These are phyloP conservation scores for Boletus coccyginus DNA, from an alignment of 768 basidiomycete genomes.

Conservation along the genomic window DNA sequence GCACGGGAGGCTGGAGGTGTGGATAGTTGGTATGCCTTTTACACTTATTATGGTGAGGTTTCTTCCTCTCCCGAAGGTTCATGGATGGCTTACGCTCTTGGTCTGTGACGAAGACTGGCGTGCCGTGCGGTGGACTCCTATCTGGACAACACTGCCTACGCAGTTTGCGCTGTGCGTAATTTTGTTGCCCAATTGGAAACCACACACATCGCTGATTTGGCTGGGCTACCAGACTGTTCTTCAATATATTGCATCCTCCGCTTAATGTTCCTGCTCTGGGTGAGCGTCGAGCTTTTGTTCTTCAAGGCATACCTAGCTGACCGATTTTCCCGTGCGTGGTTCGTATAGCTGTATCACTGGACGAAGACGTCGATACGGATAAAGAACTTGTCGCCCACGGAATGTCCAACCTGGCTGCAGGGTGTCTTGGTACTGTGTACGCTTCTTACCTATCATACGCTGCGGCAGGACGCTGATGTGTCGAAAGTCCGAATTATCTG, in stretches of 20 bases:
- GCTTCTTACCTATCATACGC: slow-evolving; percentile 22
- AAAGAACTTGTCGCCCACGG: slow-evolving; percentile 92
- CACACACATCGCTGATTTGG: slow-evolving; percentile 20
- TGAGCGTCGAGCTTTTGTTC: slow-evolving; percentile 26
- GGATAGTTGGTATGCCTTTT: slow-evolving; percentile 80
- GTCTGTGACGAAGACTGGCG: slow-evolving; percentile 48
- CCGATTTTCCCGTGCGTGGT: neutral
- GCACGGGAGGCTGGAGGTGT: slow-evolving; percentile 33
- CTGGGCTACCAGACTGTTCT: slow-evolving; percentile 58
- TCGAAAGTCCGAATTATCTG: slow-evolving; percentile 71
- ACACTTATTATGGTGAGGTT: slow-evolving; percentile 69
- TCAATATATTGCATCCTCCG: slow-evolving; percentile 82
- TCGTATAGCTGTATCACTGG: slow-evolving; percentile 73
- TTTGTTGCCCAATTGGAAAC: neutral
- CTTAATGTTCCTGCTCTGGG: slow-evolving; percentile 89
- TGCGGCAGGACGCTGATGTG: slow-evolving; percentile 1
- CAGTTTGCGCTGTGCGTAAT: slow-evolving; percentile 81
- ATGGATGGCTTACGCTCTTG: neutral
- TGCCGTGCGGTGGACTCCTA: slow-evolving; percentile 56
- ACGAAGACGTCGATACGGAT: slow-evolving; percentile 88
- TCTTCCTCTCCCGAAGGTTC: neutral
- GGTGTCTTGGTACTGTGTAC: slow-evolving; percentile 77
- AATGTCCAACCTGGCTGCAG: slow-evolving; percentile 83
- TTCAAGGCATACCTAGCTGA: neutral
- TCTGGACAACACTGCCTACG: slow-evolving; percentile 87